Conservation (phyloP, 2,329 filamentous ascomycete species). For the Lizonia empirigonia region DNA sequence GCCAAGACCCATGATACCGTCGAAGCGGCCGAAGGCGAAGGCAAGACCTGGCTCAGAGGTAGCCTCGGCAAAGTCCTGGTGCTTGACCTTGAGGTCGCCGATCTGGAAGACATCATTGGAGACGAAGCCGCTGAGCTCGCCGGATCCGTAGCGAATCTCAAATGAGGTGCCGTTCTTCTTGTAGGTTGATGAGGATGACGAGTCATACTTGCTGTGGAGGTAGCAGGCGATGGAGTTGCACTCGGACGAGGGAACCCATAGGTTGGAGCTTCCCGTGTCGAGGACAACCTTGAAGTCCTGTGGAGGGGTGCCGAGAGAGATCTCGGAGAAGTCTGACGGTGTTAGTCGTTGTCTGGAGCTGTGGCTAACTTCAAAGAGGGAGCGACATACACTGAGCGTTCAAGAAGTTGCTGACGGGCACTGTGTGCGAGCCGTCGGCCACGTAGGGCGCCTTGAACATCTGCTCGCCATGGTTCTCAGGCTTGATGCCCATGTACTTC, state of each 20-base stretch:
- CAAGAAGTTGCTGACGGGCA: conserved; percentile 95
- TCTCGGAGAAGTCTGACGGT: conserved; percentile 86
- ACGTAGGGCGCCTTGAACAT: conserved; percentile 79
- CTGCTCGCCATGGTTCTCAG: conserved; percentile 69
- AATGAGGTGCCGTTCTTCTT: conserved; percentile 93
- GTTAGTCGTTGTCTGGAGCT: conserved; percentile 24
- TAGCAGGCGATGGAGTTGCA: conserved; percentile 98
- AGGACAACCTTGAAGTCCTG: conserved; percentile 98
- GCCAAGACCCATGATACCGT: conserved; percentile 93
- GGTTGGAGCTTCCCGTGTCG: conserved; percentile 97
- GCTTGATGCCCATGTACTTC: conserved; percentile 93
- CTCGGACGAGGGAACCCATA: conserved; percentile 92
- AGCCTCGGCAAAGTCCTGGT: conserved; percentile 95
- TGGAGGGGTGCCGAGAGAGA: conserved; percentile 86
- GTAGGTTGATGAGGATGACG: conserved; percentile 84
- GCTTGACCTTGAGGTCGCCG: conserved; percentile 84
- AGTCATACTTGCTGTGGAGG: conserved; percentile 96
- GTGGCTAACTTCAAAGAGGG: background rate
- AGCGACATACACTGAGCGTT: conserved; percentile 91
- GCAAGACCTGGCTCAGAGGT: conserved; percentile 94
- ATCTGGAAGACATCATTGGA: conserved; percentile 87
- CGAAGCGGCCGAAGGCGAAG: conserved; percentile 96
- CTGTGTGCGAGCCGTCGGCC: conserved; percentile 71
- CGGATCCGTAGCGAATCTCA: conserved; percentile 93
- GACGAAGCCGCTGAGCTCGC: conserved; percentile 89